A percentile compares a stretch with the other conserved stretches of the same genome.
phyloP scores from a whole-genome alignment of 805 yeast species.

The Hemisphaericaspora nanyangensis region DNA sequence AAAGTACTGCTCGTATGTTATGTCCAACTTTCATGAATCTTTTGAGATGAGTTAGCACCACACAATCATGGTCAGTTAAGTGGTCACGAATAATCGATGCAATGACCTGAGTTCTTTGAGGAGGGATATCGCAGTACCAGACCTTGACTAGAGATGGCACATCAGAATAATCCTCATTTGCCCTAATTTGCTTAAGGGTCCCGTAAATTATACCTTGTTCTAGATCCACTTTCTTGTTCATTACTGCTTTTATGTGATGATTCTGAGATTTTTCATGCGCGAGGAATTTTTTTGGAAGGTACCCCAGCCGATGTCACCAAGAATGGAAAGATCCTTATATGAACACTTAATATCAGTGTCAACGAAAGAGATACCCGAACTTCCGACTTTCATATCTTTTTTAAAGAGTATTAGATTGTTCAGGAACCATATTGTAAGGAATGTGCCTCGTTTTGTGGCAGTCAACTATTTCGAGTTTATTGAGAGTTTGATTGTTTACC shows the following conservation, averaged over 20 bases:
- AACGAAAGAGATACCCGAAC: no score
- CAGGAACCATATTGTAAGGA: constrained; percentile 6
- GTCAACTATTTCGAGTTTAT: constrained; percentile 28
- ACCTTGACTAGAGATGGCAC: constrained; percentile 30
- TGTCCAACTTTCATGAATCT: constrained; percentile 41
- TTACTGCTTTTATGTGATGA: neutral
- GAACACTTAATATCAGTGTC: no score
- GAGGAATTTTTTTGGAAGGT: no score
- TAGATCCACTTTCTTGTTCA: constrained; percentile 38
- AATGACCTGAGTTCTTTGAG: constrained; percentile 28
- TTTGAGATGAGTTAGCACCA: constrained; percentile 45
- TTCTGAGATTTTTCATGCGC: no score
- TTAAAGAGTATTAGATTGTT: neutral
- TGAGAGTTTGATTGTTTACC: constrained; percentile 34
- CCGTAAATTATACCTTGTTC: constrained; percentile 42
- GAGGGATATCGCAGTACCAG: constrained; percentile 48
- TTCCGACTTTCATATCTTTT: constrained; percentile 2
- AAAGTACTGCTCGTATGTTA: constrained; percentile 40
- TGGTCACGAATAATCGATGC: constrained; percentile 23
- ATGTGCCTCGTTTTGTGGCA: neutral
- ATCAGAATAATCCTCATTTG: constrained; percentile 15
- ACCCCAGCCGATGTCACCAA: no score
- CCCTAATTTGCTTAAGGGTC: constrained; percentile 43
- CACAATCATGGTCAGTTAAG: constrained; percentile 22
- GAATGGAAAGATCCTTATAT: no score